Evolutionary conservation across 257 asterid genomes (phyloP).

Genomic region (Cordia subcordata): DNA sequence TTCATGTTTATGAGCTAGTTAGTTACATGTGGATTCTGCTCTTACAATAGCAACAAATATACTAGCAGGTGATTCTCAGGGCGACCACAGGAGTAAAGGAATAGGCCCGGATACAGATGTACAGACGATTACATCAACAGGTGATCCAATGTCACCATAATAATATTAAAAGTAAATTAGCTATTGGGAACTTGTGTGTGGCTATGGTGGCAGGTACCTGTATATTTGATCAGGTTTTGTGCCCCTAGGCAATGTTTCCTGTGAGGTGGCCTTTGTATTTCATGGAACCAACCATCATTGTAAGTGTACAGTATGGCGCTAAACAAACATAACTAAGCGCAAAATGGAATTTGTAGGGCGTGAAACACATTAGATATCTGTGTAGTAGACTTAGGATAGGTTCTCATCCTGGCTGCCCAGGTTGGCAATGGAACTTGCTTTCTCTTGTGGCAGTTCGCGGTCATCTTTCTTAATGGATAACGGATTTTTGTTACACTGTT

Average conservation of each 20-base stretch:
- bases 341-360: slow-evolving; percentile 25
- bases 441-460: slow-evolving; percentile 81
- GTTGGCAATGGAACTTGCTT: slow-evolving; percentile 62
- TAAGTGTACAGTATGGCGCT: slow-evolving; percentile 49
- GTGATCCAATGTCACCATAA: slow-evolving; percentile 57
- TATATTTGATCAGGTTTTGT: slow-evolving; percentile 66
- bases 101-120: slow-evolving; percentile 45
- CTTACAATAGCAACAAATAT: slow-evolving; percentile 1
- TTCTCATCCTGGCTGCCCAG: slow-evolving; percentile 71
- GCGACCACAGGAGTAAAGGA: slow-evolving; percentile 27
- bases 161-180: slow-evolving; percentile 8
- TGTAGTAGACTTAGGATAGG: slow-evolving; percentile 29
- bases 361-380: slow-evolving; percentile 17
- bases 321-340: slow-evolving; percentile 13
- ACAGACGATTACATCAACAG: slow-evolving; percentile 50
- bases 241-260: slow-evolving; percentile 33
- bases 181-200: slow-evolving; percentile 21
- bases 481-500: not conserved
- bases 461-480: slow-evolving; percentile 3
- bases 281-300: slow-evolving; percentile 32
- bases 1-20: slow-evolving; percentile 1
- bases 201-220: slow-evolving; percentile 38
- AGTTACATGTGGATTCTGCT: not conserved
- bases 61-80: slow-evolving; percentile 38
- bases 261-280: slow-evolving; percentile 4